Evolutionary conservation across 2,329 filamentous ascomycete species (phyloP).

Genomic region (Bertia moriformis): DNA sequence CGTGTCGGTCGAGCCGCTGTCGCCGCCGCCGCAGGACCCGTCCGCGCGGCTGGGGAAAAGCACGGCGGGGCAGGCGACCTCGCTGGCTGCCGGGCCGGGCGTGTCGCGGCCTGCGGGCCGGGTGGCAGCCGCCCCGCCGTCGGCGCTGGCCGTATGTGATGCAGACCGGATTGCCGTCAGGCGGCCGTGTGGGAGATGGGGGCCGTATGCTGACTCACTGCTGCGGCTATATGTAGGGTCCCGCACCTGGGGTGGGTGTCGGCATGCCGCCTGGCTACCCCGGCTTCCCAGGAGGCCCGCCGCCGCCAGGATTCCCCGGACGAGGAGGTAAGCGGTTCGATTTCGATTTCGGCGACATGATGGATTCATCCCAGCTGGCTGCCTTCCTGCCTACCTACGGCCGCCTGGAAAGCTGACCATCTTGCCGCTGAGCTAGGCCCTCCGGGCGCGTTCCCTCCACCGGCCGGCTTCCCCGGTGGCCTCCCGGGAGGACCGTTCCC

Average conservation of each 20-base stretch:
- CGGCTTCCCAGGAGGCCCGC: slow-evolving; percentile 35
- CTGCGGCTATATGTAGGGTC: slow-evolving; percentile 45
- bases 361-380: background rate
- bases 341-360: slow-evolving; percentile 31
- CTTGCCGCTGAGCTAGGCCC: no score
- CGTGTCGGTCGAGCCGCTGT: slow-evolving; percentile 87
- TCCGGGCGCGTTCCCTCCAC: background rate
- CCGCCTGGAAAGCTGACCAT: no score
- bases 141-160: slow-evolving; percentile 59
- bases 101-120: slow-evolving; percentile 83
- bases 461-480: background rate
- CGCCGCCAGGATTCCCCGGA: no score
- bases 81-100: slow-evolving; percentile 69
- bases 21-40: slow-evolving; percentile 85
- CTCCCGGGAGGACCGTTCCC: no score
- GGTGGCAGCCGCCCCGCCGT: slow-evolving; percentile 54
- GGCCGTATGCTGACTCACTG: background rate
- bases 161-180: no score
- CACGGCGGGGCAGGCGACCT: slow-evolving; percentile 44
- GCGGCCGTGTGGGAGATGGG: no score
- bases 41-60: slow-evolving; percentile 73
- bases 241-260: slow-evolving; percentile 74
- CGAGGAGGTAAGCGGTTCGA: no score
- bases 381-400: no score
- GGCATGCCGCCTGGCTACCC: slow-evolving; percentile 48